Evolutionary conservation across 345 rosid species (phyloP).

Genomic region (Syzygium aromaticum): DNA sequence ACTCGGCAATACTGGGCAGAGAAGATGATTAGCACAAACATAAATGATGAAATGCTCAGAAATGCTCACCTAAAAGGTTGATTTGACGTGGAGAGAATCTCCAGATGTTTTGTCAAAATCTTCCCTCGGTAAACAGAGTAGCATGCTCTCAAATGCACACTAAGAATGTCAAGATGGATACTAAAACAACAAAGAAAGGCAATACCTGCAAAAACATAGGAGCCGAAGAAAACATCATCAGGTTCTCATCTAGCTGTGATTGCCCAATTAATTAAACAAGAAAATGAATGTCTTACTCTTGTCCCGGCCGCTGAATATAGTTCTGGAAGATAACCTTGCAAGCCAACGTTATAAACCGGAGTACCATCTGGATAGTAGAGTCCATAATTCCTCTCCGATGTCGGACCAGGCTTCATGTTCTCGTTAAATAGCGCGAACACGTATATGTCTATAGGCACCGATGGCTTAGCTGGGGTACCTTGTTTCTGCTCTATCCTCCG

Average conservation of each 20-base stretch:
- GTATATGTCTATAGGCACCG: conserved; percentile 51
- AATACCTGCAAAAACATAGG: conserved; percentile 1
- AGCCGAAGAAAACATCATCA: not conserved
- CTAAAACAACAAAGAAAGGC: not conserved
- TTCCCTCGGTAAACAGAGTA: not conserved
- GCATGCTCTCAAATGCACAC: not conserved
- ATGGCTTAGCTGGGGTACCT: conserved; percentile 75
- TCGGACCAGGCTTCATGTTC: conserved; percentile 77
- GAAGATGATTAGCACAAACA: not conserved
- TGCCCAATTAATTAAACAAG: not conserved
- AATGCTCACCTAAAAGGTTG: not conserved
- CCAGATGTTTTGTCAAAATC: not conserved
- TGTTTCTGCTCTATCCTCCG: conserved; percentile 35
- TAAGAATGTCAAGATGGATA: not conserved
- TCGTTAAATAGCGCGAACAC: conserved; percentile 94
- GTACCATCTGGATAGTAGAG: conserved; percentile 74
- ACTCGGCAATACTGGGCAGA: not conserved
- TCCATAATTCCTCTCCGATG: conserved; percentile 90
- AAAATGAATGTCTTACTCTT: conserved; percentile 26
- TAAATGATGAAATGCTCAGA: not conserved
- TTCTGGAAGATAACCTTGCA: conserved; percentile 59
- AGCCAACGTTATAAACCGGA: conserved; percentile 71
- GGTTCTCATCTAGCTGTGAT: not conserved
- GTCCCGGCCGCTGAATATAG: conserved; percentile 29
- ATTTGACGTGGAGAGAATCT: not conserved